phyloP scores from a whole-genome alignment of 768 basidiomycete genomes.

The Pleurotus tuber-regium region DNA sequence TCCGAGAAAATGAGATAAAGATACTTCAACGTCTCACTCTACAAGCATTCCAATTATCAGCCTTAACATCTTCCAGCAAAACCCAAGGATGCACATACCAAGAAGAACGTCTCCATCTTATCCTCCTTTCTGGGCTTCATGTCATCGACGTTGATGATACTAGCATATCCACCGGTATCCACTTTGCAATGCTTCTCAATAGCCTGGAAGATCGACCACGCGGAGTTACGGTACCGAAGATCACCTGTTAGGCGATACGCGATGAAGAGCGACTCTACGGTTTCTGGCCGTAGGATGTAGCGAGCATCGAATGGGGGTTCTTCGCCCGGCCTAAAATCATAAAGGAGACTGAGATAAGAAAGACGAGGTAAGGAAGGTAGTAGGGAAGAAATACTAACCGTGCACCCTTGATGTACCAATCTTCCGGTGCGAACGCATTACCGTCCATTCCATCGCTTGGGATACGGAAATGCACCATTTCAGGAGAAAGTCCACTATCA shows the following conservation, averaged over 20 bases:
- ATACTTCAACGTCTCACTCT: slow-evolving; percentile 93
- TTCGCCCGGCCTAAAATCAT: slow-evolving; percentile 29
- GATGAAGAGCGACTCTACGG: slow-evolving; percentile 89
- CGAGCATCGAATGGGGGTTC: slow-evolving; percentile 75
- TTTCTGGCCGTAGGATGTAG: slow-evolving; percentile 95
- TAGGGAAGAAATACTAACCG: slow-evolving; percentile 34
- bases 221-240: slow-evolving; percentile 72
- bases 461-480: slow-evolving; percentile 84
- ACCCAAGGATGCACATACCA: slow-evolving; percentile 46
- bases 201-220: slow-evolving; percentile 87
- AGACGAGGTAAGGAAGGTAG: neutral
- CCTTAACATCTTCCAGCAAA: neutral
- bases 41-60: slow-evolving; percentile 1
- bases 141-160: slow-evolving; percentile 81
- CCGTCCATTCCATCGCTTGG: slow-evolving; percentile 52
- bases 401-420: slow-evolving; percentile 94
- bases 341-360: neutral
- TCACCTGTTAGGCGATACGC: slow-evolving; percentile 91
- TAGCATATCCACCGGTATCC: slow-evolving; percentile 79
- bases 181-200: slow-evolving; percentile 83
- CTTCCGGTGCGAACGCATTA: slow-evolving; percentile 43
- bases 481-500: slow-evolving; percentile 79
- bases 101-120: slow-evolving; percentile 94
- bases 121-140: slow-evolving; percentile 69
- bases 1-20: slow-evolving; percentile 86